A percentile compares a stretch with the other conserved stretches of the same genome.
Conservation (phyloP, 371 early-diverging fungal genomes). For the Apophysomyces sp. region DNA sequence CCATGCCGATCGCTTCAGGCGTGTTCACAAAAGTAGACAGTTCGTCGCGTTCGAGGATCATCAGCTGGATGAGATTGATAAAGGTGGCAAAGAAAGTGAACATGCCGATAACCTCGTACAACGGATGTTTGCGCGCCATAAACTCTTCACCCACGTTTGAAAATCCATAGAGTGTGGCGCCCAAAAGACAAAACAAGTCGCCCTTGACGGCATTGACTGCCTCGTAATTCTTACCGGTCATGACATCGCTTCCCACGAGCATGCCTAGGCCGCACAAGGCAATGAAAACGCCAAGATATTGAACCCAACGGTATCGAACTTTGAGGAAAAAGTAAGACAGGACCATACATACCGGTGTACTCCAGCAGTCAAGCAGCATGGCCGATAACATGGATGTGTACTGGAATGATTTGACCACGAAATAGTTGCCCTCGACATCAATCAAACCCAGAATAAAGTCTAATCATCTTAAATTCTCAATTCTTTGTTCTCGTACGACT, state of each 20-base stretch:
- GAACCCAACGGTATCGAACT: slow-evolving; percentile 61
- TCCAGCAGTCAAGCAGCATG: slow-evolving; percentile 77
- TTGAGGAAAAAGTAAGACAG: slow-evolving; percentile 62
- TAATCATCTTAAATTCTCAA: background rate
- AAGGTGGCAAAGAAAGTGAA: slow-evolving; percentile 71
- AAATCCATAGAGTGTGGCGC: slow-evolving; percentile 72
- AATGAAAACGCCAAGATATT: slow-evolving; percentile 64
- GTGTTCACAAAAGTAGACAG: slow-evolving; percentile 28
- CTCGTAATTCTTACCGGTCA: slow-evolving; percentile 38
- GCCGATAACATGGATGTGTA: slow-evolving; percentile 73
- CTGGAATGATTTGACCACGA: slow-evolving; percentile 72
- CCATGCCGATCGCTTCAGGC: slow-evolving; percentile 45
- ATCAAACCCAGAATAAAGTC: slow-evolving; percentile 62
- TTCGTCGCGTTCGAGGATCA: slow-evolving; percentile 60
- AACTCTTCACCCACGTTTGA: slow-evolving; percentile 72
- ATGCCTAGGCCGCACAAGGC: slow-evolving; percentile 67
- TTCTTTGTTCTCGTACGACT: background rate
- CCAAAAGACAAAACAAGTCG: slow-evolving; percentile 67
- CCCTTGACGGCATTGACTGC: slow-evolving; percentile 62
- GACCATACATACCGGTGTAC: slow-evolving; percentile 69
- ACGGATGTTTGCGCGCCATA: slow-evolving; percentile 63
- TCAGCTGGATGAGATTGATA: slow-evolving; percentile 69
- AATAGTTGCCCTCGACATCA: slow-evolving; percentile 81
- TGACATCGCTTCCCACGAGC: slow-evolving; percentile 64
- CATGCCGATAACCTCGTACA: slow-evolving; percentile 73